Base-by-base conservation (phyloP, 2,329 filamentous ascomycete genomes). In the Ophiostoma piceae region DNA sequence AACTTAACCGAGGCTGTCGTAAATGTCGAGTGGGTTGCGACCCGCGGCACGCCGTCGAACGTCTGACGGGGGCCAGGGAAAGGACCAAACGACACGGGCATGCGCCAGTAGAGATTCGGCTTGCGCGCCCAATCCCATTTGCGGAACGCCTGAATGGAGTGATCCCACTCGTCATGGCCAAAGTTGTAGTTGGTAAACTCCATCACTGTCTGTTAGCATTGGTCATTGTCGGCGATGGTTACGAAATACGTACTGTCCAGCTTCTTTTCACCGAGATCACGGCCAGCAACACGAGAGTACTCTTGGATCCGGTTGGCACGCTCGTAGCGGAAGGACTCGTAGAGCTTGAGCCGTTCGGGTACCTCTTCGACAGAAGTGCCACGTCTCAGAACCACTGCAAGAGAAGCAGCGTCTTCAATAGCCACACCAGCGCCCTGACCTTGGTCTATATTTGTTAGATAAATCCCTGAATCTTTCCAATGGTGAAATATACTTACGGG, bases 361-460 rank as follows among this genome's bases (percentile, higher is more conserved):
- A 91, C 78, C 0, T 87, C 84, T 0, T 79, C 76, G 0, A 75
- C 72, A 0, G 75, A 70, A 0, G 83, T 84, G 0, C 82, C 83
- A 0, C 73, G 72, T 0, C 83, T 82, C 0, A 91, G 78, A 7
- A 91, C 79, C 1, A 84, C 83, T 0, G 81, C 83, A 0, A 92
- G 75, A 0, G 87, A 83, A 0, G 84, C 85, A 0, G 84, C 88
- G 72, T 92, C 89, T 75, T 92, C 89, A 62, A 91, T 90, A 0
- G 89, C 89, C 70, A 85, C 80, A 0, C 79, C 87, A 9, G 84
- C 88, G 1, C 88, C 88, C 75, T 89, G 87, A 0, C 84, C 87
- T 77, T 87, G 85, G 62, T 78, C 60, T 64, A 11, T 1, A 64
- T n/a, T 29, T 60, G 54, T 60, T 26, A 60, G 54, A 26, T n/a